Percentiles rank a stretch among this genome's conserved stretches.
Evolutionary conservation across 768 basidiomycete genomes (phyloP).

Genomic region (Neoboletus magnificus): DNA sequence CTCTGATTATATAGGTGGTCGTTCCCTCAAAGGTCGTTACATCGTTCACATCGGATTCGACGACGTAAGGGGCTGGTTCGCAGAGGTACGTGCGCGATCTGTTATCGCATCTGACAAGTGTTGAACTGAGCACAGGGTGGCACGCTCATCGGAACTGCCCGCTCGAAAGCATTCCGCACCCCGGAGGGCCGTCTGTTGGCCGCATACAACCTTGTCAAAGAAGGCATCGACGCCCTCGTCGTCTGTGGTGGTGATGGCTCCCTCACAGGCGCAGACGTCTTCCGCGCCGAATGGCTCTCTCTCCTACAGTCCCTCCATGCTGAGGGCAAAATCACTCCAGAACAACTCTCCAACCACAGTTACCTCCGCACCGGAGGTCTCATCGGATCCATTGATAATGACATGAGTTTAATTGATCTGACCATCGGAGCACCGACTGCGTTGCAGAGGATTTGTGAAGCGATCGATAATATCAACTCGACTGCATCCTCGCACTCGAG

Average conservation of each 20-base stretch:
- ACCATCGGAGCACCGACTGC: conserved; percentile 97
- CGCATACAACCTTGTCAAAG: conserved; percentile 87
- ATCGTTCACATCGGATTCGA: conserved; percentile 98
- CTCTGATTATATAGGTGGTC: conserved; percentile 61
- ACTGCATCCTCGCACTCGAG: conserved; percentile 95
- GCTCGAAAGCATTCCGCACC: conserved; percentile 81
- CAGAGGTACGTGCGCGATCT: conserved; percentile 55
- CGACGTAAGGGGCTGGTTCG: conserved; percentile 94
- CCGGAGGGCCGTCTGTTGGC: conserved; percentile 85
- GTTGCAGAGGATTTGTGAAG: conserved; percentile 93
- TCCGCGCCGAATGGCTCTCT: conserved; percentile 92
- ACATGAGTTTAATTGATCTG: conserved; percentile 96
- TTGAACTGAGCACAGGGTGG: conserved; percentile 57
- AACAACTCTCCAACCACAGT: conserved; percentile 64
- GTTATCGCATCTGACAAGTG: no score
- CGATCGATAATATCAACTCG: conserved; percentile 97
- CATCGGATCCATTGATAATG: conserved; percentile 98
- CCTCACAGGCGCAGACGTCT: conserved; percentile 92
- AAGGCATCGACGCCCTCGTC: conserved; percentile 95
- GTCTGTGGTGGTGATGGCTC: conserved; percentile 98
- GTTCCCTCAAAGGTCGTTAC: conserved; percentile 83
- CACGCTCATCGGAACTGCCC: conserved; percentile 94
- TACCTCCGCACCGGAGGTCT: conserved; percentile 97
- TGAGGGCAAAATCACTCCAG: conserved; percentile 73
- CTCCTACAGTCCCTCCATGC: conserved; percentile 66